These are phyloP conservation scores for Collybiopsis confluens DNA, from an alignment of 768 basidiomycete genomes.

Conservation along the genomic window DNA sequence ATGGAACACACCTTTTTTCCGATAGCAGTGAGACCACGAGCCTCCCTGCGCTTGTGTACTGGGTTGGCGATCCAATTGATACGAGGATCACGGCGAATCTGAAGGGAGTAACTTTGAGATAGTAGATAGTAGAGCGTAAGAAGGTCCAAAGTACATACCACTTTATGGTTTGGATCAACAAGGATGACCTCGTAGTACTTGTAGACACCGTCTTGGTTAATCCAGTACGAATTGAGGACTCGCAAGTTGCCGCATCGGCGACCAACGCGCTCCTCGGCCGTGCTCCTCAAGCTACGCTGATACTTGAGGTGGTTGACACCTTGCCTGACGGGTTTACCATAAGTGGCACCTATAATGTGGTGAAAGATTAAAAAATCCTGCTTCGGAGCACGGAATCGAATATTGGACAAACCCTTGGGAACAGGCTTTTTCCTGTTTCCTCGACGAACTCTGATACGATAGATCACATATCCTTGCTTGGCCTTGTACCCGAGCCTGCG, in stretches of 20 bases:
- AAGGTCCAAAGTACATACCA: conserved; percentile 72
- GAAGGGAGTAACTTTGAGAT: conserved; percentile 4
- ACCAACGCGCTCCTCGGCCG: conserved; percentile 98
- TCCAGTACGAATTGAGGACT: conserved; percentile 98
- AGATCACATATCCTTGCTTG: conserved; percentile 98
- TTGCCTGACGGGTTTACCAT: conserved; percentile 98
- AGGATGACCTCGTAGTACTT: conserved; percentile 99
- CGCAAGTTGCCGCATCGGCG: conserved; percentile 93
- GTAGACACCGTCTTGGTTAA: conserved; percentile 98
- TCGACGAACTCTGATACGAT: conserved; percentile 94
- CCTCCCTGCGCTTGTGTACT: conserved; percentile 97
- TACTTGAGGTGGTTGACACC: conserved; percentile 99
- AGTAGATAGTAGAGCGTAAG: neutral
- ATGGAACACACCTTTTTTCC: conserved; percentile 83
- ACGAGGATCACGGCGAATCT: conserved; percentile 92
- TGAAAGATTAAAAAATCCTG: neutral
- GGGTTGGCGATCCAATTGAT: conserved; percentile 99
- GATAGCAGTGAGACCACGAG: conserved; percentile 93
- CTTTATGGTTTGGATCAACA: conserved; percentile 93
- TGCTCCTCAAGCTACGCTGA: conserved; percentile 89
- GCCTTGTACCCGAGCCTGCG: conserved; percentile 99
- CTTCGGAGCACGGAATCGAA: neutral
- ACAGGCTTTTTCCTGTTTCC: conserved; percentile 99
- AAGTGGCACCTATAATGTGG: conserved; percentile 75
- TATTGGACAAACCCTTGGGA: conserved; percentile 85